Conservation (phyloP, 768 basidiomycete species). For the Ramaria sp. region DNA sequence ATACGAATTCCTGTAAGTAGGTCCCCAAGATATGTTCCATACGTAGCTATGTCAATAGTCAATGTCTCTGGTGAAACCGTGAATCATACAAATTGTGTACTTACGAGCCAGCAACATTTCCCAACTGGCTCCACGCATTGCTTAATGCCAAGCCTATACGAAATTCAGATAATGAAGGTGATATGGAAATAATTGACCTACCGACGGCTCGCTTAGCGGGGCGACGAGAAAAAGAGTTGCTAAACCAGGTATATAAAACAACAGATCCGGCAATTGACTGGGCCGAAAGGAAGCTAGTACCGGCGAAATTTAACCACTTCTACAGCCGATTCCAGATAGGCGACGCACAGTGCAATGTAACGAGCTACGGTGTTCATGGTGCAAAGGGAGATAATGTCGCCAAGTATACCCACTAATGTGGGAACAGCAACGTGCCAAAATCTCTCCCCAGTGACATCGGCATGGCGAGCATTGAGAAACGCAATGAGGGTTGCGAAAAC, state of each 20-base stretch:
- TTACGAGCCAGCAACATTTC: constrained; percentile 34
- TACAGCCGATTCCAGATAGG: not conserved
- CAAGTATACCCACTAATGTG: constrained; percentile 26
- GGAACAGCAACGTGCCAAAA: constrained; percentile 27
- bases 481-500: constrained; percentile 22
- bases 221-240: constrained; percentile 30
- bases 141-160: constrained; percentile 23
- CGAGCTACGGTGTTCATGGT: constrained; percentile 21
- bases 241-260: constrained; percentile 24
- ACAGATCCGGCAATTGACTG: constrained; percentile 21
- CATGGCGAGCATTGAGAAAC: constrained; percentile 25
- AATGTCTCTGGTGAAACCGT: not conserved
- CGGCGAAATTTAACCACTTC: not conserved
- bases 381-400: constrained; percentile 22
- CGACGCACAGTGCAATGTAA: constrained; percentile 17
- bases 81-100: not conserved
- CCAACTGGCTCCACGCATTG: constrained; percentile 32
- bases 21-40: constrained; percentile 16
- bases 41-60: constrained; percentile 6
- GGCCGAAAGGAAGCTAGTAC: constrained; percentile 16
- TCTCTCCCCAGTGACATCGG: constrained; percentile 31
- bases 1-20: constrained; percentile 23
- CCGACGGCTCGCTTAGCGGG: constrained; percentile 30
- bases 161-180: not conserved
- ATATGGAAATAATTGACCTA: not conserved